Base-by-base conservation (phyloP, 768 basidiomycete genomes). In the Mycena venus region DNA sequence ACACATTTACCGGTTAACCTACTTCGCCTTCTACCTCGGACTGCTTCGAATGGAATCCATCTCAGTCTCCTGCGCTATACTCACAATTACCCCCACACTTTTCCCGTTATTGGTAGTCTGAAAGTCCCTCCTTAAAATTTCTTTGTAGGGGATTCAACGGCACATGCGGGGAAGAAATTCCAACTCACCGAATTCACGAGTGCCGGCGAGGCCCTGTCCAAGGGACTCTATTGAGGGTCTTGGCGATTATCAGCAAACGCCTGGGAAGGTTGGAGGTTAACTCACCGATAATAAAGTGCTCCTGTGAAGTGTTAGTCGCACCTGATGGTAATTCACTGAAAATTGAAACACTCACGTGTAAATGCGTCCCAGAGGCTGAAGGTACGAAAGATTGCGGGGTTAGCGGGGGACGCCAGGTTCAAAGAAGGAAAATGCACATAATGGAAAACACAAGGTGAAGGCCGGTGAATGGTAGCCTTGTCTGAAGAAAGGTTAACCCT, bases 211-310 rank as follows among this genome's bases (percentile, higher is more conserved):
- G 3, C 53, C 58, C 4, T 61, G 44, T 11, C 59, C 19, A n/a
- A 70, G 59, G 8, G 68, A 61, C 5, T 53, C 34, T 44, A 31
- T 70, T 70, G 47, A 70, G 68, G 12, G 68, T 69, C 68, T 70
- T 3, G 19, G 7, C 10, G 53, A 32, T 32, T 27, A 23, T 38
- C n/a, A 56, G 23, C 11, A 19, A 1, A 49, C 27, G 14, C n/a
- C 3, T 19, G 5, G 15, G 6, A 32, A 38, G 21, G 27, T 12
- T 32, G 4, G 19, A 10, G 21, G 31, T 21, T 55, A 23, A 25
- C n/a, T n/a, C n/a, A n/a, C n/a, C n/a, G n/a, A n/a, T n/a, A n/a
- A n/a, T n/a, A n/a, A n/a, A n/a, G n/a, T n/a, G n/a, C n/a, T n/a
- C n/a, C n/a, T n/a, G n/a, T n/a, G n/a, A n/a, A n/a, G n/a, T n/a